These are phyloP conservation scores for Rhizomucor pusillus DNA, from an alignment of 371 early-diverging fungal species.

Conservation along the genomic window DNA sequence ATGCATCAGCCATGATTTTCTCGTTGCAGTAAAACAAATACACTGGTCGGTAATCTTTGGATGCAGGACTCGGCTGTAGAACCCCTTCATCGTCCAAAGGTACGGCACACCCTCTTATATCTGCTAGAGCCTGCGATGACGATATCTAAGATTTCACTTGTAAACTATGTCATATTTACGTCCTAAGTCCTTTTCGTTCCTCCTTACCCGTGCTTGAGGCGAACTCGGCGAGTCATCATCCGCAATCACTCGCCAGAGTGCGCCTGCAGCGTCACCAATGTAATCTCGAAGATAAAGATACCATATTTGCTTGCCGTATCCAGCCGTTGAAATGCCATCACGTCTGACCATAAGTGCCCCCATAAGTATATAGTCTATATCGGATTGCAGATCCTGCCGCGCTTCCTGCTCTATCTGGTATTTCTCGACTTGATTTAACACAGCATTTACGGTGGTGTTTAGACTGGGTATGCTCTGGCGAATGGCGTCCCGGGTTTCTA, in stretches of 20 bases:
- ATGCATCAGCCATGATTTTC: constrained; percentile 5
- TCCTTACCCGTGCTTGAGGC: constrained; percentile 7
- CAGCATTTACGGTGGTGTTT: not conserved
- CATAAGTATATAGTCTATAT: constrained; percentile 30
- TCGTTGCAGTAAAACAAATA: constrained; percentile 41
- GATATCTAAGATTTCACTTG: constrained; percentile 11
- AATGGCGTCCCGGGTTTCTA: not conserved
- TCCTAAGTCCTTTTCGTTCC: constrained; percentile 12
- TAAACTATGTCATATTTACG: no score
- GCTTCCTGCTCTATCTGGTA: constrained; percentile 10
- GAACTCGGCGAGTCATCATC: not conserved
- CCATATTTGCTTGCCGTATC: constrained; percentile 19
- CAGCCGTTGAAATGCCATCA: constrained; percentile 14
- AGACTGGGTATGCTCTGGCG: not conserved
- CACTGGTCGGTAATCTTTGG: constrained; percentile 31
- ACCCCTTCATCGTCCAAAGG: not conserved
- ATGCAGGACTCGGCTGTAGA: not conserved
- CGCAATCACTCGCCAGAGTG: constrained; percentile 32
- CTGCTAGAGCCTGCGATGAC: constrained; percentile 17
- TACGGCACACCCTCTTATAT: constrained; percentile 7
- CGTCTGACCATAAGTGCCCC: constrained; percentile 37
- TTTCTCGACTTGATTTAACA: constrained; percentile 18
- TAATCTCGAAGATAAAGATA: constrained; percentile 41
- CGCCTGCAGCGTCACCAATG: constrained; percentile 22
- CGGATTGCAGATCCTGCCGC: constrained; percentile 7